Percentiles rank a stretch among this genome's conserved stretches.
phyloP scores from a whole-genome alignment of 2,329 filamentous ascomycete species.

The Atkinsonella texensis region DNA sequence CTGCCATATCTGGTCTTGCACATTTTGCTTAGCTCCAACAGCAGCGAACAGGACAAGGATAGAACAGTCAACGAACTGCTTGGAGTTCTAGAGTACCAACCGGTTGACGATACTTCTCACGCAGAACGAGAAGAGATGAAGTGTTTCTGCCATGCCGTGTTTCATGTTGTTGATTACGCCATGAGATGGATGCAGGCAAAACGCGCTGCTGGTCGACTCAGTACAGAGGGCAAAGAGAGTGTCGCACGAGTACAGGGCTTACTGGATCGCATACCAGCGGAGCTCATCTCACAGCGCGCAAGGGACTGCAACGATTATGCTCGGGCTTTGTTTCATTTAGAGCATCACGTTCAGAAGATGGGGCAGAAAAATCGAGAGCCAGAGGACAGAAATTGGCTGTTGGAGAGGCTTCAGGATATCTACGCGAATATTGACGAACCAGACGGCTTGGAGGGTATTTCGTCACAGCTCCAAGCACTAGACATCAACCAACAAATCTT shows the following conservation, averaged over 20 bases:
- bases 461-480: conserved; percentile 72
- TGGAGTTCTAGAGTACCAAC: conserved; percentile 55
- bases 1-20: conserved; percentile 81
- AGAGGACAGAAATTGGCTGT: conserved; percentile 49
- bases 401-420: conserved; percentile 77
- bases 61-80: conserved; percentile 64
- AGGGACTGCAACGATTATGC: conserved; percentile 92
- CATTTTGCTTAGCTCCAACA: conserved; percentile 58
- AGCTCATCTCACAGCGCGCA: conserved; percentile 67
- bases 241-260: conserved; percentile 36
- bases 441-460: conserved; percentile 90
- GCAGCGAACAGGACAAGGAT: conserved; percentile 46
- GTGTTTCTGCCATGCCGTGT: conserved; percentile 81
- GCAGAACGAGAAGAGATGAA: conserved; percentile 64
- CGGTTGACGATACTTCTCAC: conserved; percentile 38
- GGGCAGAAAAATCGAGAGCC: conserved; percentile 32
- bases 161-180: conserved; percentile 81
- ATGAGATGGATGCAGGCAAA: conserved; percentile 82
- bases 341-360: conserved; percentile 63
- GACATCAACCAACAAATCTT: conserved; percentile 89
- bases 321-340: conserved; percentile 84
- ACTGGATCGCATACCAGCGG: conserved; percentile 54
- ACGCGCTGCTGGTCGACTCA: conserved; percentile 19
- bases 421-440: conserved; percentile 98
- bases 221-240: conserved; percentile 32